A percentile compares a stretch with the other conserved stretches of the same genome.
Evolutionary conservation across 495 filamentous ascomycete species (phyloP).

Genomic region (Penicillium parvum): DNA sequence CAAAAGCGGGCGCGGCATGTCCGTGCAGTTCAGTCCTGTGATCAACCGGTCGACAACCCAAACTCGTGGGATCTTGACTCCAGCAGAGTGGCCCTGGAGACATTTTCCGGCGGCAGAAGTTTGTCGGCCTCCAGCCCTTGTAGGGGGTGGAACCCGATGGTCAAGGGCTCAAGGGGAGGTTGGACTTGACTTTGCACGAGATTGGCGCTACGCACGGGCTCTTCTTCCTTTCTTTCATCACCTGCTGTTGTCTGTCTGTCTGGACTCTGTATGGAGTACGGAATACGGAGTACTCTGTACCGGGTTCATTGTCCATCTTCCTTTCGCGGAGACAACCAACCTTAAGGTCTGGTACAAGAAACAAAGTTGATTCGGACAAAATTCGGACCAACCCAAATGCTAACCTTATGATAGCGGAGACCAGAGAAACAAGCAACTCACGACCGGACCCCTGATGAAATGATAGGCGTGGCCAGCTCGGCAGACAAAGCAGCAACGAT

Average conservation of each 20-base stretch:
- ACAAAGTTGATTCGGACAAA: slow-evolving; percentile 9
- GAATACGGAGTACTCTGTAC: too few species aligned
- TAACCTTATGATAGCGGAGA: too few species aligned
- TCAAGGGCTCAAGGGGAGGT: too few species aligned
- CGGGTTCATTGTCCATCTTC: background rate
- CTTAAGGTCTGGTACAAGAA: background rate
- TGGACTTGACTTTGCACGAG: too few species aligned
- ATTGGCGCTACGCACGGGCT: too few species aligned
- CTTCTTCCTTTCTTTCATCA: too few species aligned
- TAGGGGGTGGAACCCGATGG: slow-evolving; percentile 1
- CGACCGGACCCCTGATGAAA: too few species aligned
- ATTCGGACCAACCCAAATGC: too few species aligned
- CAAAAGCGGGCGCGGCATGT: background rate
- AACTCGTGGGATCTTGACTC: background rate
- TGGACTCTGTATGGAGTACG: background rate
- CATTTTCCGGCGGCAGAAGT: slow-evolving; percentile 1
- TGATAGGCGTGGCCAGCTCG: background rate
- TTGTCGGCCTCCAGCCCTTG: background rate
- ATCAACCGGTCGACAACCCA: slow-evolving; percentile 7
- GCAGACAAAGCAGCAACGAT: slow-evolving; percentile 11
- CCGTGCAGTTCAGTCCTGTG: slow-evolving; percentile 13
- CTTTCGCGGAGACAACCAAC: slow-evolving; percentile 10
- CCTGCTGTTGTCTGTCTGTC: too few species aligned
- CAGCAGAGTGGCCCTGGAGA: background rate
- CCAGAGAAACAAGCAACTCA: too few species aligned